phyloP scores from a whole-genome alignment of 768 basidiomycete species.

The Termitomyces sp. region DNA sequence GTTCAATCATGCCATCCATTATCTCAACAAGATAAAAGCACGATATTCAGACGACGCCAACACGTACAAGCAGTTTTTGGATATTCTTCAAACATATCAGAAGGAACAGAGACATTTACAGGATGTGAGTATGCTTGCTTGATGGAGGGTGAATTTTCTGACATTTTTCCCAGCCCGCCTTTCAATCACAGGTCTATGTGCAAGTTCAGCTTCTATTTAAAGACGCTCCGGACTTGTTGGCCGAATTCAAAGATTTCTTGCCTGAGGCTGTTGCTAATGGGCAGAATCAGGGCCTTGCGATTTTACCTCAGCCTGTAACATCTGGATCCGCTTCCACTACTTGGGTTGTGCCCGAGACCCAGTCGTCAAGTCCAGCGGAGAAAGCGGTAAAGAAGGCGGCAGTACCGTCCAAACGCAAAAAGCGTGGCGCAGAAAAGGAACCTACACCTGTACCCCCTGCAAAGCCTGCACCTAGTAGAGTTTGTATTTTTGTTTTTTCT shows the following conservation, averaged over 20 bases:
- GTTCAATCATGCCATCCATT: constrained; percentile 94
- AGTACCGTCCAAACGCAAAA: constrained; percentile 52
- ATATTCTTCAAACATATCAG: constrained; percentile 85
- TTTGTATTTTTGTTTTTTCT: constrained; percentile 24
- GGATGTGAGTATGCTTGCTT: constrained; percentile 49
- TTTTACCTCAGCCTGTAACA: constrained; percentile 43
- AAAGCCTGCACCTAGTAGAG: constrained; percentile 46
- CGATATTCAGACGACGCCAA: constrained; percentile 87
- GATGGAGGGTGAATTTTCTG: constrained; percentile 1
- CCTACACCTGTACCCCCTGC: constrained; percentile 52
- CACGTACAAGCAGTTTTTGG: constrained; percentile 87
- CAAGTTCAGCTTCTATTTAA: constrained; percentile 82
- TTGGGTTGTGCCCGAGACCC: constrained; percentile 38
- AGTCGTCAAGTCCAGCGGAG: constrained; percentile 34
- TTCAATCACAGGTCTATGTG: constrained; percentile 69
- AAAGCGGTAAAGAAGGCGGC: constrained; percentile 41
- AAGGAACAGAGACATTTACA: constrained; percentile 75
- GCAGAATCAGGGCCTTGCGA: constrained; percentile 38
- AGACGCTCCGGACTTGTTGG: constrained; percentile 73
- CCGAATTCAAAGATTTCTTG: constrained; percentile 80
- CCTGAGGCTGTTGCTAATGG: constrained; percentile 54
- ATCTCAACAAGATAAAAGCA: constrained; percentile 97
- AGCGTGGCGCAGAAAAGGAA: constrained; percentile 66
- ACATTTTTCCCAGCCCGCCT: constrained; percentile 1
- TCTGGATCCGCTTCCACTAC: constrained; percentile 28